Conservation (phyloP, 352 stramenopile species). For the Pythium utonaiense region DNA sequence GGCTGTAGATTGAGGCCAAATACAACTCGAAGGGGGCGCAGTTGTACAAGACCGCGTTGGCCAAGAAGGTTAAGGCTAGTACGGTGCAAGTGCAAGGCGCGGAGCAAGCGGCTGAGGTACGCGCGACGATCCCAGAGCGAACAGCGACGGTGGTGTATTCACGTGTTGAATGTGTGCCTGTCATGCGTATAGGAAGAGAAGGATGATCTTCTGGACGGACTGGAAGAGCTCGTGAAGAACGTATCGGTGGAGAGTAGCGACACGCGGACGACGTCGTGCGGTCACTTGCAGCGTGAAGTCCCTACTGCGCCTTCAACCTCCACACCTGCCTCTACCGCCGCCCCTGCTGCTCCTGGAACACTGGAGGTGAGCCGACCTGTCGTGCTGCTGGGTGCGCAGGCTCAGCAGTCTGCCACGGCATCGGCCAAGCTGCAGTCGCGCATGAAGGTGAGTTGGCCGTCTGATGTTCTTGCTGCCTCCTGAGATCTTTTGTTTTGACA, state of each 20-base stretch:
- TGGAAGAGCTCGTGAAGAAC: conserved; percentile 81
- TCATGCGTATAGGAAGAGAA: conserved; percentile 25
- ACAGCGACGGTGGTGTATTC: not conserved
- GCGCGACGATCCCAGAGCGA: not conserved
- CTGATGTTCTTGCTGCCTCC: too few species aligned
- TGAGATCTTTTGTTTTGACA: not conserved
- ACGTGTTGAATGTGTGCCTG: not conserved
- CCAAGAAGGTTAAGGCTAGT: conserved; percentile 81
- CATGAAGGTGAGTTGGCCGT: conserved; percentile 52
- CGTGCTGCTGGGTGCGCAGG: conserved; percentile 68
- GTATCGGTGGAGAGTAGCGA: conserved; percentile 47
- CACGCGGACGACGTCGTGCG: conserved; percentile 28
- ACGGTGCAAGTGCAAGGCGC: conserved; percentile 49
- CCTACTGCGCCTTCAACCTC: conserved; percentile 3
- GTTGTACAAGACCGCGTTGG: conserved; percentile 82
- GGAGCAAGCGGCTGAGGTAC: conserved; percentile 34
- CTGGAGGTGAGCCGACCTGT: conserved; percentile 65
- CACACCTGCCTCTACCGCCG: conserved; percentile 4
- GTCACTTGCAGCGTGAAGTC: conserved; percentile 49
- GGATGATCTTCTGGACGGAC: conserved; percentile 54
- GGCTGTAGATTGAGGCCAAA: conserved; percentile 82
- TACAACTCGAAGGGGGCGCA: conserved; percentile 90
- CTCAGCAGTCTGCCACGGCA: conserved; percentile 33
- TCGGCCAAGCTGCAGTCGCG: conserved; percentile 54
- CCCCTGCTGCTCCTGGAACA: conserved; percentile 25